phyloP scores from a whole-genome alignment of 1,139 yeast species.

The Saccharomyces hybrid region DNA sequence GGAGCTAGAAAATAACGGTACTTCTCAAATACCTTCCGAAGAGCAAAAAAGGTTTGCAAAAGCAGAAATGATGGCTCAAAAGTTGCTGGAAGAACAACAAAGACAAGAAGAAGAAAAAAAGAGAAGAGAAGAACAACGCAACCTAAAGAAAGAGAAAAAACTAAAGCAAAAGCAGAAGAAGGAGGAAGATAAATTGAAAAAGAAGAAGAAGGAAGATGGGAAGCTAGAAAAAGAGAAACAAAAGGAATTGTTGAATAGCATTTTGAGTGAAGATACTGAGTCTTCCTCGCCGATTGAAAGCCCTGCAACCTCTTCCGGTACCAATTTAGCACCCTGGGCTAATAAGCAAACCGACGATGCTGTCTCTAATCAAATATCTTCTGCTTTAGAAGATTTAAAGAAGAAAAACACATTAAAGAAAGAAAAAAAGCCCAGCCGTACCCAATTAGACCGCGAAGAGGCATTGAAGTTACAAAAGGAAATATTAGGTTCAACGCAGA shows the following conservation, averaged over 20 bases:
- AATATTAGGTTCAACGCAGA: conserved; percentile 10
- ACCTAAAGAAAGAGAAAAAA: conserved; percentile 8
- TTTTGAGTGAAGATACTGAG: neutral
- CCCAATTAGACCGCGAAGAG: conserved; percentile 15
- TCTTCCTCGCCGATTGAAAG: conserved; percentile 1
- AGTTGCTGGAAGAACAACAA: conserved; percentile 20
- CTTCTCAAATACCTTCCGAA: conserved; percentile 1
- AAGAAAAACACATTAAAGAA: conserved; percentile 18
- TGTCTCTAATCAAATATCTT: conserved; percentile 10
- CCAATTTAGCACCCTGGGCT: conserved; percentile 40
- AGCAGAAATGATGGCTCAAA: conserved; percentile 22
- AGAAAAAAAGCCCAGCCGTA: conserved; percentile 15
- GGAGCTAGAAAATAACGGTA: too few species aligned
- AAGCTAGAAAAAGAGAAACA: conserved; percentile 1
- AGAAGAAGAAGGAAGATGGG: conserved; percentile 5
- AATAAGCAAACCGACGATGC: conserved; percentile 30
- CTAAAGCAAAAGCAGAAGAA: conserved; percentile 13
- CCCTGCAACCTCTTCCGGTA: conserved; percentile 7
- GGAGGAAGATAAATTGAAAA: conserved; percentile 8
- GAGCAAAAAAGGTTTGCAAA: conserved; percentile 11
- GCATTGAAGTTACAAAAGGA: conserved; percentile 21
- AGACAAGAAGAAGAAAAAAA: conserved; percentile 13
- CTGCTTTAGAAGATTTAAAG: conserved; percentile 18
- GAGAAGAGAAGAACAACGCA: conserved; percentile 15
- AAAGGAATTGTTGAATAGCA: neutral